phyloP scores from a whole-genome alignment of 306 rosid genomes.

The Prunus kanzakura region DNA sequence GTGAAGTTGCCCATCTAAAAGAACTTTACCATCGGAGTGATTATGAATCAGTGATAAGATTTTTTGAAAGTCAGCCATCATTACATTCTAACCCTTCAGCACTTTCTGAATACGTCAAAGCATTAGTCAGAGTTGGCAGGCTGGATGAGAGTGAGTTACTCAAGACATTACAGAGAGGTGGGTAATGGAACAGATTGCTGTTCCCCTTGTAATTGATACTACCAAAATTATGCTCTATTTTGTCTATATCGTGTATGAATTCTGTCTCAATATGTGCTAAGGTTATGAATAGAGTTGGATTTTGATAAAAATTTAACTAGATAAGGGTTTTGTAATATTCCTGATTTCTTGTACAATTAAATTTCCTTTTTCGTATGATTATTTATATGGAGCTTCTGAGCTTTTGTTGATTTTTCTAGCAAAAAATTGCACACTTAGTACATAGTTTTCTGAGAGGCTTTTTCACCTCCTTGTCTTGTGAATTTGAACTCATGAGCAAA shows the following conservation, averaged over 20 bases:
- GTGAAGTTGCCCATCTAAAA: slow-evolving; percentile 70
- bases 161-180: slow-evolving; percentile 77
- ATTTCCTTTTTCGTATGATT: slow-evolving; percentile 3
- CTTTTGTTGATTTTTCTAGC: neutral
- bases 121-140: slow-evolving; percentile 76
- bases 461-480: neutral
- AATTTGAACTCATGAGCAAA: slow-evolving; percentile 10
- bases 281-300: neutral
- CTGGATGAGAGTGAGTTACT: slow-evolving; percentile 82
- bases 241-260: neutral
- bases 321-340: neutral
- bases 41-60: slow-evolving; percentile 82
- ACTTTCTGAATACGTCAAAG: slow-evolving; percentile 78
- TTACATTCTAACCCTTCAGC: slow-evolving; percentile 67
- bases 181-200: slow-evolving; percentile 20
- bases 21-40: slow-evolving; percentile 71
- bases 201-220: neutral
- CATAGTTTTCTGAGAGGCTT: neutral
- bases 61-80: slow-evolving; percentile 82
- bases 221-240: neutral
- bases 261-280: neutral
- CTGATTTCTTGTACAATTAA: neutral
- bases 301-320: neutral
- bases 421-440: neutral
- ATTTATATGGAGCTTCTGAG: neutral